Evolutionary conservation across 2,329 filamentous ascomycete genomes (phyloP).

Genomic region (Botrytis hyacinthi): DNA sequence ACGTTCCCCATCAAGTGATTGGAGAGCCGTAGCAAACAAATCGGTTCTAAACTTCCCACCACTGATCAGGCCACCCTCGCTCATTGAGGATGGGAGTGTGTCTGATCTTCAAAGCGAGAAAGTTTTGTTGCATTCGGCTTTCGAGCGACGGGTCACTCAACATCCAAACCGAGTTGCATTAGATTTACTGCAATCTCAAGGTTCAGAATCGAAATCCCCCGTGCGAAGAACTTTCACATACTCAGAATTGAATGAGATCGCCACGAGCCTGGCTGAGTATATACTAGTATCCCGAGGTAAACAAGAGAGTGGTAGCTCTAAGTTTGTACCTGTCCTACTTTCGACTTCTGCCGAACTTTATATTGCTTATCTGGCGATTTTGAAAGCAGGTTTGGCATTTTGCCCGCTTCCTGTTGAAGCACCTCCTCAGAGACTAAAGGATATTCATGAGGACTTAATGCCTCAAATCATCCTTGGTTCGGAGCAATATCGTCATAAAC

Average conservation of each 20-base stretch:
- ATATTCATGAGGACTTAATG: not conserved
- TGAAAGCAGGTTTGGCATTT: constrained; percentile 40
- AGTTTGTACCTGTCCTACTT: constrained; percentile 7
- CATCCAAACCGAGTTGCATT: constrained; percentile 13
- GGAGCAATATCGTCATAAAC: not conserved
- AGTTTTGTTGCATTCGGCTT: constrained; percentile 2
- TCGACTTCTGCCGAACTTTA: constrained; percentile 37
- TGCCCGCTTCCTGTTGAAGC: constrained; percentile 40
- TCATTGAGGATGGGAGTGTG: not conserved
- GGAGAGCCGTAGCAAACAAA: not conserved
- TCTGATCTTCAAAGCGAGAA: not conserved
- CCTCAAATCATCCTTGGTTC: not conserved
- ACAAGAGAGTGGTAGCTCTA: not conserved
- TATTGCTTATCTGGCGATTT: constrained; percentile 38
- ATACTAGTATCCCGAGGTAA: not conserved
- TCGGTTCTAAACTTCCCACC: constrained; percentile 7
- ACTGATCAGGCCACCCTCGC: not conserved
- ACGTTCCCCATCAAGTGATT: constrained; percentile 6
- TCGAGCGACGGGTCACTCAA: constrained; percentile 4
- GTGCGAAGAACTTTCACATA: constrained; percentile 8
- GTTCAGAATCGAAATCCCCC: not conserved
- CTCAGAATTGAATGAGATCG: not conserved
- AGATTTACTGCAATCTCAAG: constrained; percentile 5
- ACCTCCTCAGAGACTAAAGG: not conserved
- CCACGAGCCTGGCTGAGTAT: constrained; percentile 2